These are phyloP conservation scores for Zizania palustris DNA, from an alignment of 202 grass and related monocot species.

Conservation along the genomic window DNA sequence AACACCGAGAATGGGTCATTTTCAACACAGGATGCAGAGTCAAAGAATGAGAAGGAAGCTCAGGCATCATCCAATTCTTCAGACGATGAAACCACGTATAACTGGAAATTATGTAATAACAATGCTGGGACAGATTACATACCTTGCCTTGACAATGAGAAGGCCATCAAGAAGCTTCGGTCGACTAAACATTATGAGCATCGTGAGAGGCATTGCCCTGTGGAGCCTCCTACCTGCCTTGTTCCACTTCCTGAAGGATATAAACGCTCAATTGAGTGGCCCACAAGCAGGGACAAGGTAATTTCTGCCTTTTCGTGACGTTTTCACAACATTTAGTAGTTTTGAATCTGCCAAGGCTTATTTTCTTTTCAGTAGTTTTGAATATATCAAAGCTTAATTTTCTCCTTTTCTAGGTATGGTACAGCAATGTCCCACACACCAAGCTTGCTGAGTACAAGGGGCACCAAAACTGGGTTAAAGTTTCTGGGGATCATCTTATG, in stretches of 20 bases:
- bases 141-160: slow-evolving; percentile 96
- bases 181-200: slow-evolving; percentile 94
- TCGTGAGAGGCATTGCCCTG: slow-evolving; percentile 93
- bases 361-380: slow-evolving; percentile 13
- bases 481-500: slow-evolving; percentile 83
- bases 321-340: slow-evolving; percentile 17
- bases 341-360: slow-evolving; percentile 8
- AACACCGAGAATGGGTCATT: slow-evolving; percentile 75
- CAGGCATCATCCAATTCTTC: slow-evolving; percentile 54
- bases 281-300: slow-evolving; percentile 89
- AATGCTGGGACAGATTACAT: slow-evolving; percentile 73
- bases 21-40: slow-evolving; percentile 78
- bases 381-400: neutral
- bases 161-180: slow-evolving; percentile 83
- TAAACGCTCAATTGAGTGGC: slow-evolving; percentile 72
- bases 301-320: slow-evolving; percentile 39
- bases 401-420: slow-evolving; percentile 70
- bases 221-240: slow-evolving; percentile 78
- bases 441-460: slow-evolving; percentile 86
- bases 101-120: slow-evolving; percentile 89
- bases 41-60: slow-evolving; percentile 77
- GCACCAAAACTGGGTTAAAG: slow-evolving; percentile 99
- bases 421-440: slow-evolving; percentile 91
- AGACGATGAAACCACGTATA: slow-evolving; percentile 51
- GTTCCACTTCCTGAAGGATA: slow-evolving; percentile 86